Base-by-base conservation (phyloP, 495 filamentous ascomycete species). In the Aspergillus avenaceus region DNA sequence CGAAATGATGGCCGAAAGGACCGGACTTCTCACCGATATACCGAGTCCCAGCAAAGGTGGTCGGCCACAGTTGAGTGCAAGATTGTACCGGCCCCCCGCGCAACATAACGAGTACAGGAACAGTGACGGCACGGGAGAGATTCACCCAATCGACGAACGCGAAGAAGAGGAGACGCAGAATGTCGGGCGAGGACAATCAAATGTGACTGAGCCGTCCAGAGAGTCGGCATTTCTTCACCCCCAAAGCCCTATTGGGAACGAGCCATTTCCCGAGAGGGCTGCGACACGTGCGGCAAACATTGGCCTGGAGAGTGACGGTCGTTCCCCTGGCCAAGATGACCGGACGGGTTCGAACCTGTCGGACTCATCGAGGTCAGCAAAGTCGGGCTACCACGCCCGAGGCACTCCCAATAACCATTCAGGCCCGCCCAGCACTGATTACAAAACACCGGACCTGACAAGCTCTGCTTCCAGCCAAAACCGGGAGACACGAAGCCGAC, bases 61-160 rank as follows among this genome's bases (percentile, higher is more conserved):
- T 28, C 65, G 78, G 18, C 54, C 47, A 23, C 38, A 26, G 14
- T 40, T 58, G 26, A 58, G 51, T 31, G 32, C 49, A 8, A 50
- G 58, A 37, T 22, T 63, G 9, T 65, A 64, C 22, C 58, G 65
- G 28, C 57, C 55, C 2, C 56, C 64, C 0, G 50, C 44, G n/a
- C 51, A 52, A 13, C 74, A 73, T 54, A 72, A 76, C 28, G 79
- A 81, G 22, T 68, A 60, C 32, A 66, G 74, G 26, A 67, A 69
- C 36, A 69, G 71, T 23, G 72, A 75, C 21, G 66, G 65, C 5
- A 67, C 72, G 25, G 76, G 79, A 18, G 65, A 71, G 31, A 85
- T 85, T 16, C 80, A 84, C 52, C 77, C 81, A 4, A 88, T 89
- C 61, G 74, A 83, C n/a, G 85, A 90, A 64, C 73, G 71, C 5